Evolutionary conservation across 306 rosid species (phyloP), one percentile per base, ranked within the genome.

Genomic region (Cucurbita moschata): DNA sequence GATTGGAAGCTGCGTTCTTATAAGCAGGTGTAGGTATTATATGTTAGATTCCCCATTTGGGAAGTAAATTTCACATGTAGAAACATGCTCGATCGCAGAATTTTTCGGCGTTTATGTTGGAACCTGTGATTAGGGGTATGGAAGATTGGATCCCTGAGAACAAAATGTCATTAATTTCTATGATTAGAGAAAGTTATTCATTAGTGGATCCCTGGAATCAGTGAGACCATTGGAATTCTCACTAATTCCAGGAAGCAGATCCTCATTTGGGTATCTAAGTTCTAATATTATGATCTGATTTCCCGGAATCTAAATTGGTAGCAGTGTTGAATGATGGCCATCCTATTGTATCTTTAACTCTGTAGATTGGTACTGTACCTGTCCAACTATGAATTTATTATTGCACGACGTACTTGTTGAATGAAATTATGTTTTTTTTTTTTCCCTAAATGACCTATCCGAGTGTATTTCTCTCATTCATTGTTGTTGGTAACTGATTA

Each of bases 401-500:
- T 68, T 67, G 37, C 51, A 18, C 2, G 15, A 10, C 55, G 19
- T 67, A 23, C 72, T 67, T 11, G 43, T 18, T 21, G 72, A 67
- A 21, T 68, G 73, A 13, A 7, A 57, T 16, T 72, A 42, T 65
- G 10, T 19, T 73, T 14, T 19, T 44, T 14, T 19, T 44, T 26
- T 26, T 50, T 30, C 16, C 40, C 74, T 50, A 26, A 70, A 7
- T 12, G 10, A 19, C 13, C 38, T 5, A 19, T 1, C n/a, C 10
- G 54, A 14, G 18, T 15, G 54, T 19, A 5, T 65, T 2, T 30
- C 51, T 65, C 53, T 62, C 69, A 30, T 68, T 70, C 71, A 65
- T 43, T 65, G 38, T 65, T 26, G 46, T 23, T 50, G 52, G 61
- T 76, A 67, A 79, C 63, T 68, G 72, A 55, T 74, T 18, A 16